These are phyloP conservation scores for Ploettnerulaceae sp. DNA, from an alignment of 2,329 filamentous ascomycete species.

Conservation along the genomic window DNA sequence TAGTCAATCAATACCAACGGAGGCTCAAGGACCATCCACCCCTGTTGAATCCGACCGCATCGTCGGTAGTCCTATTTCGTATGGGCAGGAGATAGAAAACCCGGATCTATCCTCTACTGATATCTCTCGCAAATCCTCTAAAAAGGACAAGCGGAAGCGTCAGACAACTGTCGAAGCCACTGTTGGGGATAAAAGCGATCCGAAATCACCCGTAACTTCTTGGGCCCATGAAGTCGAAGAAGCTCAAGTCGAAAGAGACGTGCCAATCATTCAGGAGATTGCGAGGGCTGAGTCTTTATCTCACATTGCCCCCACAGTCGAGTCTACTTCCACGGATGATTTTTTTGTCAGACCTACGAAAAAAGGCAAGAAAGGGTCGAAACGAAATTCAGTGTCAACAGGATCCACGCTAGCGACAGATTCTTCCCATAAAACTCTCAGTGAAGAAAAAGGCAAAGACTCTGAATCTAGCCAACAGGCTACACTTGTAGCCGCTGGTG, in stretches of 20 bases:
- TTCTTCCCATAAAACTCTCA: neutral
- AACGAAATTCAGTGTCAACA: conserved; percentile 24
- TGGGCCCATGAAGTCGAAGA: conserved; percentile 33
- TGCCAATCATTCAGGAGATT: conserved; percentile 30
- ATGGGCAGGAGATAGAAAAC: conserved; percentile 6
- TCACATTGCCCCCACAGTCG: conserved; percentile 28
- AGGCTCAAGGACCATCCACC: neutral
- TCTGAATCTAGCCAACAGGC: no score
- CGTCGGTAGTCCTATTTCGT: conserved; percentile 9
- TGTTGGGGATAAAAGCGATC: conserved; percentile 6
- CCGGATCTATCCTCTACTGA: conserved; percentile 6
- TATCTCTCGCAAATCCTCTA: conserved; percentile 23
- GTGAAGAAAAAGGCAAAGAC: conserved; percentile 17
- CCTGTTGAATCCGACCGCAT: conserved; percentile 1
- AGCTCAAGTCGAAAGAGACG: conserved; percentile 26
- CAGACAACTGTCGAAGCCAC: conserved; percentile 23
- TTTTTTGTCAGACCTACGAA: conserved; percentile 32
- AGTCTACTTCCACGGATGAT: conserved; percentile 20
- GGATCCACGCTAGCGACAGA: conserved; percentile 10
- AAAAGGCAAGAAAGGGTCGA: conserved; percentile 39
- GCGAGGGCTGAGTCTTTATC: conserved; percentile 31
- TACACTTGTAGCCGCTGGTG: conserved; percentile 18
- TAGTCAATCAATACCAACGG: neutral
- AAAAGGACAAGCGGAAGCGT: conserved; percentile 33
- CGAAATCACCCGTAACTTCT: conserved; percentile 20